These are phyloP conservation scores for Clavispora vitiphila DNA, from an alignment of 805 yeast genomes.

Conservation along the genomic window DNA sequence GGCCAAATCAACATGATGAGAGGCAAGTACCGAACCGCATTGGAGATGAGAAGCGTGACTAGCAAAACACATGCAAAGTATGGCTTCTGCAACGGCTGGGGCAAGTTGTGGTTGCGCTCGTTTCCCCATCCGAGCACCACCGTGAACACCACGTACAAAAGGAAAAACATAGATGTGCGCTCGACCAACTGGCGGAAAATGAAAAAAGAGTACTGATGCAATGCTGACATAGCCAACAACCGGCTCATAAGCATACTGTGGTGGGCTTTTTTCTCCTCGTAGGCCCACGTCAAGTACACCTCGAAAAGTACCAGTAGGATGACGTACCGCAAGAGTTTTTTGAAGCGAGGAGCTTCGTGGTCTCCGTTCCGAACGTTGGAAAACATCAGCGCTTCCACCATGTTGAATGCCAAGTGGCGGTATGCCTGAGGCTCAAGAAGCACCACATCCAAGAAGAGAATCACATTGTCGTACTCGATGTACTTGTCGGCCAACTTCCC, in stretches of 20 bases:
- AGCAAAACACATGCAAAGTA: slow-evolving; percentile 46
- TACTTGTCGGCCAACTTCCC: slow-evolving; percentile 79
- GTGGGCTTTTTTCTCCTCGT: slow-evolving; percentile 59
- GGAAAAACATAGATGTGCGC: slow-evolving; percentile 35
- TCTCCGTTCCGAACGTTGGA: slow-evolving; percentile 2
- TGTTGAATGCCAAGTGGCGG: slow-evolving; percentile 79
- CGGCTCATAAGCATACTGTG: slow-evolving; percentile 21
- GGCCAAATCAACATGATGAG: slow-evolving; percentile 96
- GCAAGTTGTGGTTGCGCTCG: slow-evolving; percentile 13
- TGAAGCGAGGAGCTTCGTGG: slow-evolving; percentile 15
- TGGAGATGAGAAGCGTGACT: slow-evolving; percentile 67
- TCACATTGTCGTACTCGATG: slow-evolving; percentile 82
- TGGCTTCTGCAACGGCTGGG: slow-evolving; percentile 25
- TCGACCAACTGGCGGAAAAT: slow-evolving; percentile 48
- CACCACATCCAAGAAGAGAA: slow-evolving; percentile 77
- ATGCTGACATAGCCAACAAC: slow-evolving; percentile 30
- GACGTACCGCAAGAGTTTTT: slow-evolving; percentile 40
- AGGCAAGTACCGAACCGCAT: slow-evolving; percentile 80
- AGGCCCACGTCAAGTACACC: slow-evolving; percentile 88
- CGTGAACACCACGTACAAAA: slow-evolving; percentile 25
- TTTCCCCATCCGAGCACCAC: slow-evolving; percentile 18
- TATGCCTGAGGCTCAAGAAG: slow-evolving; percentile 84
- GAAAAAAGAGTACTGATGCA: slow-evolving; percentile 54
- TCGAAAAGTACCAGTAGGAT: slow-evolving; percentile 72
- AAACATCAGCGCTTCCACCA: slow-evolving; percentile 30